These are phyloP conservation scores for Annulohypoxylon maeteangense DNA, from an alignment of 495 filamentous ascomycete species.

Conservation along the genomic window DNA sequence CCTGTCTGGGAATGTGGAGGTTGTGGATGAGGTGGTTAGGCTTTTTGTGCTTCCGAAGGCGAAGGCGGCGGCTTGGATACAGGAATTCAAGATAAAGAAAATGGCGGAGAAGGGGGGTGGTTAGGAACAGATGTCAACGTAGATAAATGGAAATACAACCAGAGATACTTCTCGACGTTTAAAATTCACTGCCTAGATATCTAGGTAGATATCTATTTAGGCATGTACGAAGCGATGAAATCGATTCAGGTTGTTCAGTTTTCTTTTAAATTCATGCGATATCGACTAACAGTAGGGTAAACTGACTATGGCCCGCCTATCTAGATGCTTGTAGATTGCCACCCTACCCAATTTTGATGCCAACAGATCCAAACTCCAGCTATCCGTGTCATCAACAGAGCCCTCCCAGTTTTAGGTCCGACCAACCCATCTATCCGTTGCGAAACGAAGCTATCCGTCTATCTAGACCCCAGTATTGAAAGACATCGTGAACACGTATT, in stretches of 20 bases:
- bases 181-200: neutral
- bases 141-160: slow-evolving; percentile 11
- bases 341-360: slow-evolving; percentile 17
- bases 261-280: slow-evolving; percentile 9
- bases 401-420: slow-evolving; percentile 7
- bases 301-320: slow-evolving; percentile 1
- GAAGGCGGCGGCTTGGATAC: slow-evolving; percentile 76
- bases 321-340: slow-evolving; percentile 27
- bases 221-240: neutral
- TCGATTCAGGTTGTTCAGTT: neutral
- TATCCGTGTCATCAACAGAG: neutral
- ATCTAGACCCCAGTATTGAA: neutral
- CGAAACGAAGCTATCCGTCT: slow-evolving; percentile 4
- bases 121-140: neutral
- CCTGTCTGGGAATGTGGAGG: slow-evolving; percentile 80
- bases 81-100: slow-evolving; percentile 81
- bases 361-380: slow-evolving; percentile 15
- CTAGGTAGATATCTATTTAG: neutral
- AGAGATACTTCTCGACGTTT: neutral
- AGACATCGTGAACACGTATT: neutral
- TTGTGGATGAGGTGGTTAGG: slow-evolving; percentile 85
- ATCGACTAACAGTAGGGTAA: neutral
- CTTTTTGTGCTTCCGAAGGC: slow-evolving; percentile 80
- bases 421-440: slow-evolving; percentile 12
- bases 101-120: slow-evolving; percentile 50